Conservation (phyloP, 1,139 yeast genomes). For the Taiozyma sp. region DNA sequence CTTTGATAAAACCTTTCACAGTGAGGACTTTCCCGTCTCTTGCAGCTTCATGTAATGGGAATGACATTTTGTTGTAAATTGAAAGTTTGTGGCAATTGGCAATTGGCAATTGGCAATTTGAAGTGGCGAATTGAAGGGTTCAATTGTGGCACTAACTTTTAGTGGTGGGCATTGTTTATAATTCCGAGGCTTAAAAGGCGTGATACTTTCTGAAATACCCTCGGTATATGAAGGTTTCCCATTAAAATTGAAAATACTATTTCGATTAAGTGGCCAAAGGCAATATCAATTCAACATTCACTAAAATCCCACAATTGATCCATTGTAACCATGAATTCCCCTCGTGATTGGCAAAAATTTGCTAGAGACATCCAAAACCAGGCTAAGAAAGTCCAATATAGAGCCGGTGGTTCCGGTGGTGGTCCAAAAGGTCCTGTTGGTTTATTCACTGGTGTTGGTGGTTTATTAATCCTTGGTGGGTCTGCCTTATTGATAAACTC, state of each 20-base stretch:
- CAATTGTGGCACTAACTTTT: no score
- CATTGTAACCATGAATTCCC: conserved; percentile 23
- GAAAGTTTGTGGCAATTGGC: no score
- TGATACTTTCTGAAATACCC: no score
- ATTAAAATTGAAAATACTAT: no score
- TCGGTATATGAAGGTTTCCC: no score
- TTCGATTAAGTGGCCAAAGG: background rate
- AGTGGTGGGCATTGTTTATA: no score
- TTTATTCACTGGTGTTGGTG: conserved; percentile 74
- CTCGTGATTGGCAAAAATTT: conserved; percentile 61
- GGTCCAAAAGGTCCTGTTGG: conserved; percentile 41
- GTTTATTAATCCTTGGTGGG: conserved; percentile 67
- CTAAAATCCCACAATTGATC: background rate
- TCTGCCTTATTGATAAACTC: conserved; percentile 62
- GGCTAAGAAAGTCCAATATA: conserved; percentile 46
- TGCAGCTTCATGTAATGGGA: conserved; percentile 53
- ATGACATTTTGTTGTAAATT: background rate
- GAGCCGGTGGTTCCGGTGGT: conserved; percentile 32
- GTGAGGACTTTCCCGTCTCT: conserved; percentile 46
- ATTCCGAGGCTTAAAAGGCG: no score
- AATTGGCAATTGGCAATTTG: no score
- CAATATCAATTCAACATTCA: background rate
- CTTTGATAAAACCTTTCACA: conserved; percentile 42
- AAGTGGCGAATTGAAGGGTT: no score
- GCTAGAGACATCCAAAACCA: conserved; percentile 62